Evolutionary conservation across 2,329 filamentous ascomycete species (phyloP), one percentile per base, ranked within the genome.

Genomic region (Xylariales sp.): DNA sequence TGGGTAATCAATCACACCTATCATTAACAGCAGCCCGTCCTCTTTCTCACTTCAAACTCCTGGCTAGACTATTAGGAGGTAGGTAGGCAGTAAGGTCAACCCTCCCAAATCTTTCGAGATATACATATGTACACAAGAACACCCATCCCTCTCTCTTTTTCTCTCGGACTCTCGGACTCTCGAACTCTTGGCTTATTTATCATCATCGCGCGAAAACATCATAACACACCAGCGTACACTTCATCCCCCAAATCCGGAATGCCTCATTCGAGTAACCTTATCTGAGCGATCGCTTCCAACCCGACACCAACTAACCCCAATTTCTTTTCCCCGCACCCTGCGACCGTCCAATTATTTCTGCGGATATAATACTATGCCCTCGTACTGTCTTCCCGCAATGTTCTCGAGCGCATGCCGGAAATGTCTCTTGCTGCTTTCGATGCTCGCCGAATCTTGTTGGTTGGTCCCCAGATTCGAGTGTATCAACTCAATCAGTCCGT

Each of bases 401-500:
- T 97, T 97, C 69, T 97, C 94, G 75, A 99, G 84, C 5, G 96
- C 99, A 71, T 97, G 90, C 80, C 97, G 88, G 82, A 99, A 99
- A 81, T 99, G 96, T 77, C 93, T 93, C 79, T 91, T 92, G 70
- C 96, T 97, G 71, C 90, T 93, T 77, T 99, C 96, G 58, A 98
- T 87, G 28, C 90, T 91, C 0, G 91, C 87, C 39, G 92, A 93
- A 74, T 96, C 93, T 75, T 91, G 88, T 77, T 93, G 91, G 78
- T 93, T 96, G 64, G 91, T 94, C 72, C 91, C 91, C 39, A 99
- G 86, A 78, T 99, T 99, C 28, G 94, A 97, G 81, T 99, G 94
- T 77, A 99, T 98, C 71, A 99, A 89, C 82, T 99, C 96, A 77
- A 99, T 98, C 58, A 99, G 89, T 3, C 96, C 96, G 78, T 99